Conservation (phyloP, 1,284 basidiomycete genomes). For the Microbotryum silenes-acaulis region DNA sequence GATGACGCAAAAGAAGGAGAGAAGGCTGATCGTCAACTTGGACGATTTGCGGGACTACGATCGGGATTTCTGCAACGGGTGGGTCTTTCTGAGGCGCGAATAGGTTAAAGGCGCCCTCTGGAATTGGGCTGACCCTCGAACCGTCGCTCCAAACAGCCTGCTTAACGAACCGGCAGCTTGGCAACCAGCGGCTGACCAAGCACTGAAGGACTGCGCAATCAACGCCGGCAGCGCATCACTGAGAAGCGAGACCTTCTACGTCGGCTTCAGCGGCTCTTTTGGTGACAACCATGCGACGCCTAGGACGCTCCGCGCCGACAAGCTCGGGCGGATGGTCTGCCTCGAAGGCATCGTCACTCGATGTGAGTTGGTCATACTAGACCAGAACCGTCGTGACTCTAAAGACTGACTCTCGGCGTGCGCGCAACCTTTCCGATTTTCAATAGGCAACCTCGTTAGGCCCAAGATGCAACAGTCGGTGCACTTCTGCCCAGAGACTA, state of each 20-base stretch:
- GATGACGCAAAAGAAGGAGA: conserved; percentile 75
- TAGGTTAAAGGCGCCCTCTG: neutral
- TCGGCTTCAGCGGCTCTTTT: conserved; percentile 97
- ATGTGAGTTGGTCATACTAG: conserved; percentile 47
- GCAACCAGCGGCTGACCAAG: conserved; percentile 86
- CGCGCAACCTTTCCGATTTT: neutral
- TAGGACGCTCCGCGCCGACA: conserved; percentile 74
- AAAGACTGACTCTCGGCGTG: neutral
- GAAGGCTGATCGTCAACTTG: conserved; percentile 89
- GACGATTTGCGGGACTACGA: conserved; percentile 94
- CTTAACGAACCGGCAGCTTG: conserved; percentile 82
- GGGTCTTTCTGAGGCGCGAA: conserved; percentile 25
- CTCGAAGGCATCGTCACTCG: conserved; percentile 97
- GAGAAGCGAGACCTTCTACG: conserved; percentile 47
- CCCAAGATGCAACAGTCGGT: conserved; percentile 97
- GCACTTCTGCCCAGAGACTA: conserved; percentile 85
- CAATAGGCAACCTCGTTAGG: conserved; percentile 73
- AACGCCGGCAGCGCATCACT: conserved; percentile 60
- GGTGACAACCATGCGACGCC: conserved; percentile 98
- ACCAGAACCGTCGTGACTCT: neutral
- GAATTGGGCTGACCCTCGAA: neutral
- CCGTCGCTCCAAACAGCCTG: conserved; percentile 48
- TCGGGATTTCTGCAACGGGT: conserved; percentile 57
- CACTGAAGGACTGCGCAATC: conserved; percentile 66
- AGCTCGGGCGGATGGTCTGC: conserved; percentile 93